These are phyloP conservation scores for Simplicillium aogashimaense DNA, from an alignment of 2,329 filamentous ascomycete species.

Conservation along the genomic window DNA sequence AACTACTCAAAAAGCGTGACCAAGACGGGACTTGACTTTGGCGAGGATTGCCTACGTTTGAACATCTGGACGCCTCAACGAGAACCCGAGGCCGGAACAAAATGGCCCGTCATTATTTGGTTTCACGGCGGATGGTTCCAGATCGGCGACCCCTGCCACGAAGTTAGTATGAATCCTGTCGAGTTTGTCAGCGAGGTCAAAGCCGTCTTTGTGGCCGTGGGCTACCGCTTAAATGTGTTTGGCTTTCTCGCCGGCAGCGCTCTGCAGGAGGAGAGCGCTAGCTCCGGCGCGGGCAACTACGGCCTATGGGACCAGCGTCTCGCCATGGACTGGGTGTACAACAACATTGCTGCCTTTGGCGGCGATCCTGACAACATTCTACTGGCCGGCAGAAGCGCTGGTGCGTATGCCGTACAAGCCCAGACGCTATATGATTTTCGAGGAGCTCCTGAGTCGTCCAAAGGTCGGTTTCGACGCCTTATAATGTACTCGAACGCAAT, in stretches of 20 bases:
- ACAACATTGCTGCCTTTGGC: slow-evolving; percentile 33
- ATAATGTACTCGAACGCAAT: slow-evolving; percentile 36
- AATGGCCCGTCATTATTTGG: slow-evolving; percentile 24
- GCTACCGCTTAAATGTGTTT: slow-evolving; percentile 38
- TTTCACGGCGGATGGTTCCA: slow-evolving; percentile 37
- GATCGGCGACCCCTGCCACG: slow-evolving; percentile 31
- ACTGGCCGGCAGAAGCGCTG: slow-evolving; percentile 30
- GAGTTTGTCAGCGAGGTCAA: slow-evolving; percentile 28
- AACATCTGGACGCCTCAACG: slow-evolving; percentile 35
- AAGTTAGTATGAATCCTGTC: slow-evolving; percentile 29
- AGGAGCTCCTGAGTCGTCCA: slow-evolving; percentile 6
- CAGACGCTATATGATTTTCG: slow-evolving; percentile 27
- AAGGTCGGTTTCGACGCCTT: slow-evolving; percentile 21
- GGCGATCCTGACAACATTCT: slow-evolving; percentile 36
- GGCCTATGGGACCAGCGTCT: slow-evolving; percentile 37
- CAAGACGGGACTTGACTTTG: slow-evolving; percentile 17
- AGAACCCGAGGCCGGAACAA: slow-evolving; percentile 6
- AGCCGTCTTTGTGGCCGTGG: slow-evolving; percentile 31
- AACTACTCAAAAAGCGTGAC: slow-evolving; percentile 18
- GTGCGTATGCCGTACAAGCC: slow-evolving; percentile 30
- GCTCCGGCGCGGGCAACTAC: slow-evolving; percentile 21
- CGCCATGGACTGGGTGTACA: slow-evolving; percentile 39
- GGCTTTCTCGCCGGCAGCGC: slow-evolving; percentile 34
- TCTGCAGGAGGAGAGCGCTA: slow-evolving; percentile 16
- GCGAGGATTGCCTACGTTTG: slow-evolving; percentile 33